A percentile compares a stretch with the other conserved stretches of the same genome.
Conservation (phyloP, 1,284 basidiomycete genomes). For the Ustilago sp. region DNA sequence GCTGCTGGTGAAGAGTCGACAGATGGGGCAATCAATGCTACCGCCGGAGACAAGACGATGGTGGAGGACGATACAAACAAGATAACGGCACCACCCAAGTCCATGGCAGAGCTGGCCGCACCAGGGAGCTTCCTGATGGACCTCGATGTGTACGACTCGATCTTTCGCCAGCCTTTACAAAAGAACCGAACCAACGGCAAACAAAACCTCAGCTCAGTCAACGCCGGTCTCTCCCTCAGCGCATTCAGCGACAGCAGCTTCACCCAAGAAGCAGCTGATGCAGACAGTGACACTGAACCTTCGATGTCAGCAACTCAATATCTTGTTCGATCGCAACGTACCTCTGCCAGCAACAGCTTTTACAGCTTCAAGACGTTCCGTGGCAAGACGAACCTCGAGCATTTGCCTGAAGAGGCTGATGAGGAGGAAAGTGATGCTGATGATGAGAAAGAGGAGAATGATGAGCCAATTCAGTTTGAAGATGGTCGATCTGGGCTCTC, state of each 20-base stretch:
- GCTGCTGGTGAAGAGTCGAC: slow-evolving; percentile 12
- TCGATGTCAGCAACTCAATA: slow-evolving; percentile 21
- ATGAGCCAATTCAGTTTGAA: slow-evolving; percentile 49
- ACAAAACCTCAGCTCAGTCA: neutral
- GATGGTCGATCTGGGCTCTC: slow-evolving; percentile 17
- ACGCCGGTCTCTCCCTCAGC: slow-evolving; percentile 23
- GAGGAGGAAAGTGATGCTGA: slow-evolving; percentile 34
- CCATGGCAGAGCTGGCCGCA: slow-evolving; percentile 19
- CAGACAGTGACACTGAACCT: slow-evolving; percentile 49
- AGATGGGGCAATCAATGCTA: neutral
- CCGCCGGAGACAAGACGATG: slow-evolving; percentile 12
- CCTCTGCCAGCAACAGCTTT: slow-evolving; percentile 17
- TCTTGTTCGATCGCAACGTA: slow-evolving; percentile 27
- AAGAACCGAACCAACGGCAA: slow-evolving; percentile 7
- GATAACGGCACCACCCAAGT: neutral
- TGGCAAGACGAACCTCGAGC: slow-evolving; percentile 40
- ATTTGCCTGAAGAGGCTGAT: slow-evolving; percentile 41
- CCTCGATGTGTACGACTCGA: slow-evolving; percentile 50
- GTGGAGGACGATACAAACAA: slow-evolving; percentile 1
- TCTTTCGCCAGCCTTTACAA: slow-evolving; percentile 32
- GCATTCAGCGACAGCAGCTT: slow-evolving; percentile 35
- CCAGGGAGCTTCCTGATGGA: slow-evolving; percentile 52
- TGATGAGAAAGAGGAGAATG: slow-evolving; percentile 22
- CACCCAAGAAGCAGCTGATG: slow-evolving; percentile 31
- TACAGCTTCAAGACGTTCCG: slow-evolving; percentile 48